Percentiles rank a stretch among this genome's conserved stretches.
Conservation (phyloP, 495 filamentous ascomycete species). For the Penicillium odoratum region DNA sequence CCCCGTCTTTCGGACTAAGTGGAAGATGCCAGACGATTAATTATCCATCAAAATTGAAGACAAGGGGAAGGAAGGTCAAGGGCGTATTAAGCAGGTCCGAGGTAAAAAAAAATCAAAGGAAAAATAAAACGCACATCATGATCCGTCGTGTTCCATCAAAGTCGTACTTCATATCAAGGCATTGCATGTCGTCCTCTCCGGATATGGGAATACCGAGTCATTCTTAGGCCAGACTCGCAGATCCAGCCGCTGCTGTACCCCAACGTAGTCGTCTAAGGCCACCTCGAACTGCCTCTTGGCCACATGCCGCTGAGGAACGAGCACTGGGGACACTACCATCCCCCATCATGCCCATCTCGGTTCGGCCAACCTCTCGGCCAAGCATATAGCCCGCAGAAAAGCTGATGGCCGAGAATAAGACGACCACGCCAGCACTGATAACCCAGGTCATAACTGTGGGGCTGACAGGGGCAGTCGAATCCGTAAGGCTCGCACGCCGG, state of each 20-base stretch:
- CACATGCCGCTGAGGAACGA: slow-evolving; percentile 39
- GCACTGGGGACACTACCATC: slow-evolving; percentile 31
- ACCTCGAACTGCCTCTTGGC: slow-evolving; percentile 45
- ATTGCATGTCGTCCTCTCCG: slow-evolving; percentile 4
- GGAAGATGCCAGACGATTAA: background rate
- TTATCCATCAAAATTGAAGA: background rate
- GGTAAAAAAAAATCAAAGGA: background rate
- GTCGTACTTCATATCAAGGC: slow-evolving; percentile 8
- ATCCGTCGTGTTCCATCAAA: background rate
- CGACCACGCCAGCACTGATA: slow-evolving; percentile 86
- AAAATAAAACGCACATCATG: background rate
- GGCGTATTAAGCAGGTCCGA: background rate
- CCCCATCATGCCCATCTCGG: slow-evolving; percentile 54
- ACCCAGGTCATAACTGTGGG: slow-evolving; percentile 91
- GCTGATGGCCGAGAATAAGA: slow-evolving; percentile 85
- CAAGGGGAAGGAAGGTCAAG: background rate
- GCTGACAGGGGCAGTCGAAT: slow-evolving; percentile 28
- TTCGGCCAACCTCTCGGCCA: slow-evolving; percentile 74
- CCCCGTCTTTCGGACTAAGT: background rate
- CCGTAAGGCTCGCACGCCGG: slow-evolving; percentile 35
- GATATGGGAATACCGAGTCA: background rate
- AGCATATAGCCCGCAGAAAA: slow-evolving; percentile 93
- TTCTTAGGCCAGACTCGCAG: slow-evolving; percentile 35
- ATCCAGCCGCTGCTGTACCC: slow-evolving; percentile 40
- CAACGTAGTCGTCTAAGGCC: slow-evolving; percentile 46